These are phyloP conservation scores for Suhomyces sp. DNA, from an alignment of 805 yeast species.

Conservation along the genomic window DNA sequence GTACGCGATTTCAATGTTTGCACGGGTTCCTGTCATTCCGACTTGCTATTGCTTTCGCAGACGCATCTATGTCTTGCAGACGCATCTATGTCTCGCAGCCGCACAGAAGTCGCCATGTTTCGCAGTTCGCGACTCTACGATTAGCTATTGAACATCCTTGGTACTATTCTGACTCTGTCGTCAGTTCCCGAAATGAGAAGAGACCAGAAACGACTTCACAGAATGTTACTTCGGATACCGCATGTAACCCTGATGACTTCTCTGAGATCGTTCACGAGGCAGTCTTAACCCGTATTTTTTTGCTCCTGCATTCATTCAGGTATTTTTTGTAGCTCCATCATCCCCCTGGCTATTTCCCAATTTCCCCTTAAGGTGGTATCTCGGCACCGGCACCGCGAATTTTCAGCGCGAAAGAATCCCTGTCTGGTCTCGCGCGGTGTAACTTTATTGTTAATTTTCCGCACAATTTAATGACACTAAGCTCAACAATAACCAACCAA, in stretches of 20 bases:
- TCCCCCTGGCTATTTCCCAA: background rate
- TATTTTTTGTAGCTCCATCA: background rate
- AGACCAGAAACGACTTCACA: background rate
- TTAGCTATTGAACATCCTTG: background rate
- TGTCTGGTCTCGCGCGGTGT: background rate
- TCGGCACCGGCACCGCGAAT: background rate
- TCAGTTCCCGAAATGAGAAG: background rate
- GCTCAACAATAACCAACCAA: background rate
- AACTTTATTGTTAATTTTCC: background rate
- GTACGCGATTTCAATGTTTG: background rate
- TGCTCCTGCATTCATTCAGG: background rate
- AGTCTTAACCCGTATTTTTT: background rate
- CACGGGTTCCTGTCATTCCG: background rate
- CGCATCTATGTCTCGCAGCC: background rate
- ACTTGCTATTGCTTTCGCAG: background rate
- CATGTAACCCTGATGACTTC: background rate
- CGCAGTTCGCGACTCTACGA: background rate
- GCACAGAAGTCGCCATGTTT: background rate
- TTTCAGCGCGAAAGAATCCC: background rate
- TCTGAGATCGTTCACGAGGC: background rate
- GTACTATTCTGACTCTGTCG: background rate
- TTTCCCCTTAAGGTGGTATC: background rate
- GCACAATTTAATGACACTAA: background rate
- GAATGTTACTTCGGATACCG: background rate
- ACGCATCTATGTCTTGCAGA: background rate